Conservation (phyloP, 2,329 filamentous ascomycete genomes). For the Diaporthe eres region DNA sequence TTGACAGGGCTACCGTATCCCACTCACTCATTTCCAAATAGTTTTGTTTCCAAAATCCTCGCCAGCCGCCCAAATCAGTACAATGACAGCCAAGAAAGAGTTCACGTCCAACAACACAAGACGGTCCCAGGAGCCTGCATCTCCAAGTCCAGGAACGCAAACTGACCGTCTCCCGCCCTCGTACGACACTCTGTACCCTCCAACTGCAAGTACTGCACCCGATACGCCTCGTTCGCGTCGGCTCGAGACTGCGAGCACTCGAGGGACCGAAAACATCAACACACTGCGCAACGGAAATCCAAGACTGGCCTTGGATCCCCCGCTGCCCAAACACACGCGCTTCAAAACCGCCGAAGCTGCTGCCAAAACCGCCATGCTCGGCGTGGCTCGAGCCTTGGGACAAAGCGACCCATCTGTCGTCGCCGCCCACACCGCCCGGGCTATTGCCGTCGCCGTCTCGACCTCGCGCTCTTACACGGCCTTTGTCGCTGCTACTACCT, state of each 20-base stretch:
- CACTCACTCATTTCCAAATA: not conserved
- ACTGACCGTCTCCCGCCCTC: constrained; percentile 8
- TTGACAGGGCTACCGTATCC: not conserved
- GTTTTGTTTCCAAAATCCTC: not conserved
- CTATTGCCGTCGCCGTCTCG: constrained; percentile 15
- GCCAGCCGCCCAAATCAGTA: not conserved
- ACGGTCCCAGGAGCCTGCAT: not conserved
- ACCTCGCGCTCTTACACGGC: not conserved
- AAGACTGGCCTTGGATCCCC: not conserved
- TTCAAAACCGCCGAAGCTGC: not conserved
- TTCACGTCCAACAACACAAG: not conserved
- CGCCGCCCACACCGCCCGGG: not conserved
- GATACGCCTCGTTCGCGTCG: not conserved
- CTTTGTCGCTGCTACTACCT: constrained; percentile 18
- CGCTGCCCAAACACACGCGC: not conserved
- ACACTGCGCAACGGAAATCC: not conserved
- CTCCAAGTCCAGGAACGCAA: not conserved
- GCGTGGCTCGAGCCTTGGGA: not conserved
- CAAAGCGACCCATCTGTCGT: not conserved
- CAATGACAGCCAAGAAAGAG: not conserved
- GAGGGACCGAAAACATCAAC: not conserved
- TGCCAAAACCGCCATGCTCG: not conserved
- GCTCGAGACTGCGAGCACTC: constrained; percentile 2
- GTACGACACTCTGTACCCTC: not conserved
- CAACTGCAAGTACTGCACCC: not conserved